Percentiles rank a stretch among this genome's conserved stretches.
Conservation (phyloP, 2,329 filamentous ascomycete species). For the Penicillium sp. region DNA sequence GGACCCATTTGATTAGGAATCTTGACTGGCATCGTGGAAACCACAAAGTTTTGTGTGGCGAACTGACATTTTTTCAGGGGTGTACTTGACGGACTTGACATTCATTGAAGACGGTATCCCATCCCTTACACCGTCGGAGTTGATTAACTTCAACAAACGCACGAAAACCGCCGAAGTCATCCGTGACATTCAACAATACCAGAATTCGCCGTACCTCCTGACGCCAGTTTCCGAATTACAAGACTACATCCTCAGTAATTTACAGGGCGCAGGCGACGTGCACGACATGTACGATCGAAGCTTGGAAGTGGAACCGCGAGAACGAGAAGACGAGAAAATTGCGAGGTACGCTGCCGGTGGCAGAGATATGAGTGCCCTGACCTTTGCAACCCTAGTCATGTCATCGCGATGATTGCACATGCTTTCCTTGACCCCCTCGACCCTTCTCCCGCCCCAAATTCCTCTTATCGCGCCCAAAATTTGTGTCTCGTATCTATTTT, state of each 20-base stretch:
- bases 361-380: conserved; percentile 41
- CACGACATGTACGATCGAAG: conserved; percentile 99
- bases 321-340: conserved; percentile 99
- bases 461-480: background rate
- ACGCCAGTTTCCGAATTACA: conserved; percentile 90
- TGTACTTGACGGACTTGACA: conserved; percentile 95
- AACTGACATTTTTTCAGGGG: conserved; percentile 61
- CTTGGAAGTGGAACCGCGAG: conserved; percentile 87
- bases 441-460: background rate
- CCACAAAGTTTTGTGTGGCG: background rate
- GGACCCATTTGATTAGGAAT: conserved; percentile 46
- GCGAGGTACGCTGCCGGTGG: conserved; percentile 73
- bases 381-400: conserved; percentile 40
- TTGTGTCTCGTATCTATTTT: conserved; percentile 20
- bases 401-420: conserved; percentile 36
- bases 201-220: conserved; percentile 94
- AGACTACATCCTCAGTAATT: conserved; percentile 95
- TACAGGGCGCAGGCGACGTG: conserved; percentile 93
- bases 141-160: conserved; percentile 98
- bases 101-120: conserved; percentile 99
- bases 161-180: conserved; percentile 98
- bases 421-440: background rate
- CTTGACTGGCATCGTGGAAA: background rate
- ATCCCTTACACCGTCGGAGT: conserved; percentile 90
- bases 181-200: conserved; percentile 97